Base-by-base conservation (phyloP, 164 flowering plant species). In the Annona cherimola region DNA sequence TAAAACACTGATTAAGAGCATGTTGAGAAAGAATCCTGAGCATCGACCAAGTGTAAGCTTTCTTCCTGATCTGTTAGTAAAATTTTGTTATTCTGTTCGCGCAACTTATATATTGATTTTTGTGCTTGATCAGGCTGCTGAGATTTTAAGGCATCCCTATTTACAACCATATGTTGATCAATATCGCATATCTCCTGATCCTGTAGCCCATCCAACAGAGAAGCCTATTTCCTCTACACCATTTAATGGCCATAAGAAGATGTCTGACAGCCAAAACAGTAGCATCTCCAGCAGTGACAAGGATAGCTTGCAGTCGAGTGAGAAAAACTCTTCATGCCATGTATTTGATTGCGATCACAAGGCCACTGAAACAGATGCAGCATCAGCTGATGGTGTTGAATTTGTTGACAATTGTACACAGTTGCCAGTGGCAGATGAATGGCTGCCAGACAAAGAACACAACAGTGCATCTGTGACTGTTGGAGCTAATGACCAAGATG, bases 11-110 rank as follows among this genome's bases (percentile, higher is more conserved):
- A 91, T 96, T 77, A 96, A 93, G 77, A 87, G 96, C 80, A 96
- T 96, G 99, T 80, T 96, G 73, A 84, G 97, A 72, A 96, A 96
- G 85, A 96, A 86, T 72, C 98, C 99, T 16, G 99, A 96, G 84
- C 96, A 90, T 79, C 90, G 98, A 44, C 94, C 98, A 39, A 90
- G 74, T 79, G 99, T 96, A 88, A 82, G 89, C 59, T 45, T 75
- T 57, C 65, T 6, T 40, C 42, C 19, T 57, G 0, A 71, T 26
- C 19, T 20, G 35, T 67, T 16, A 66, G 14, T 6, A 62, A 54
- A 50, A 26, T 66, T 62, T 44, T 35, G n/a, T 6, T 60, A 66
- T 63, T 20, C 59, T 5, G 14, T 12, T n/a, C 6, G 16, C 68
- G 11, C 61, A 62, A 16, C 61, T 66, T 69, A 42, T 73, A 66